Percentiles rank a stretch among this genome's conserved stretches.
phyloP scores from a whole-genome alignment of 1,284 basidiomycete species.

The Neotropicomus parvogracilis region DNA sequence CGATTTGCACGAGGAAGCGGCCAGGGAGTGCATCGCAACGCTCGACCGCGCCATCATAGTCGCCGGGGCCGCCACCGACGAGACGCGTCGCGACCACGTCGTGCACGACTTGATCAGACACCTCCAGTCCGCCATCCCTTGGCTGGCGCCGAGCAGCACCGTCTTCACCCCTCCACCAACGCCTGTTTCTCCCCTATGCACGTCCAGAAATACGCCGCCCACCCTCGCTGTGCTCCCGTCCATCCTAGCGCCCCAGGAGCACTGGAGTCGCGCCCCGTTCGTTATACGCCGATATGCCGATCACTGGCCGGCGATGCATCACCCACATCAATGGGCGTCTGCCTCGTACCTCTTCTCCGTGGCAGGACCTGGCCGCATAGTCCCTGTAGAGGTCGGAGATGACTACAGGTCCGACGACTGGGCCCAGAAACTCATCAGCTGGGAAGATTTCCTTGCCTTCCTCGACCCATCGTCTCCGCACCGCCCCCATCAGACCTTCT shows the following conservation, averaged over 20 bases:
- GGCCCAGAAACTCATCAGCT: constrained; percentile 78
- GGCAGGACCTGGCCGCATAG: constrained; percentile 75
- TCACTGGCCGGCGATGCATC: constrained; percentile 67
- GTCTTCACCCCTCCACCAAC: constrained; percentile 11
- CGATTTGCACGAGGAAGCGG: constrained; percentile 26
- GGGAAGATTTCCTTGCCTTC: constrained; percentile 68
- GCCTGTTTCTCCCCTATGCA: constrained; percentile 14
- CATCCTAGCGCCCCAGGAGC: constrained; percentile 47
- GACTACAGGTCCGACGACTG: constrained; percentile 83
- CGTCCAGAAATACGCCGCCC: constrained; percentile 35
- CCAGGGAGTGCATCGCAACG: constrained; percentile 43
- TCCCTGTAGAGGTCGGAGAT: constrained; percentile 87
- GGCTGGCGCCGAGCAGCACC: constrained; percentile 15
- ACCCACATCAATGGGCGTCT: constrained; percentile 56
- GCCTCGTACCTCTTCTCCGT: constrained; percentile 61
- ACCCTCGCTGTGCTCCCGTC: constrained; percentile 49
- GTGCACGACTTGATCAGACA: constrained; percentile 57
- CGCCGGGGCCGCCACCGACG: constrained; percentile 69
- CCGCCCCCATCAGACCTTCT: constrained; percentile 44
- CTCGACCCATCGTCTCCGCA: constrained; percentile 42
- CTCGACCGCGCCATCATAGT: constrained; percentile 83
- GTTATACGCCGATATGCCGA: constrained; percentile 60
- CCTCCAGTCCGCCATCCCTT: constrained; percentile 37
- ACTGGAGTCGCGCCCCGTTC: constrained; percentile 58
- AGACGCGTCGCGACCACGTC: constrained; percentile 50